phyloP scores from a whole-genome alignment of 345 rosid species.

The Eucalyptus marginata region DNA sequence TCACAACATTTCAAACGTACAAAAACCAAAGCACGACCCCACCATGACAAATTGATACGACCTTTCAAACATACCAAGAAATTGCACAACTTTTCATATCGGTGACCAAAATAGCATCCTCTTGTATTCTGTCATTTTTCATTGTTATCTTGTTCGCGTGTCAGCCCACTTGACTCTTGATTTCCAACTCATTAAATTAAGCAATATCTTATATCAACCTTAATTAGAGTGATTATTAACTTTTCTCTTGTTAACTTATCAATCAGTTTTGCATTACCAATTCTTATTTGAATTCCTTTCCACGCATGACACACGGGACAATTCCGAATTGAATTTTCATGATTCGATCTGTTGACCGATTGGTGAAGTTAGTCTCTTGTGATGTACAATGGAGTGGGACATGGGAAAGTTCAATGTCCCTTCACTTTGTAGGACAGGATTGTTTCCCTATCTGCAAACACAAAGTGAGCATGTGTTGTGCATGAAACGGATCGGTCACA shows the following conservation, averaged over 20 bases:
- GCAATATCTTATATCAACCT: neutral
- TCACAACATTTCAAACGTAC: neutral
- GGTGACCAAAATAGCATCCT: neutral
- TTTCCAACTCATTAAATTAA: neutral
- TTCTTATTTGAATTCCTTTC: neutral
- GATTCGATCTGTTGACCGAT: neutral
- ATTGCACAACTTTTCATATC: neutral
- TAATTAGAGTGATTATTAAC: neutral
- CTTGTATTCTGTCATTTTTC: neutral
- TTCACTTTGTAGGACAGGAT: neutral
- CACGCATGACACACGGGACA: neutral
- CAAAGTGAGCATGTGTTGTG: neutral
- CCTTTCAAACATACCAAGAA: neutral
- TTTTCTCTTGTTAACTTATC: neutral
- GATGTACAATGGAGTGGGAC: neutral
- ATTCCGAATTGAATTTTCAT: neutral
- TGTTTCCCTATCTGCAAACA: neutral
- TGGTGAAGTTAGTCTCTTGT: neutral
- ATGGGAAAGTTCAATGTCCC: neutral
- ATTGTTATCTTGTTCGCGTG: neutral
- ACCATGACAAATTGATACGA: neutral
- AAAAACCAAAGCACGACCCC: neutral
- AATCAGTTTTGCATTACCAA: neutral
- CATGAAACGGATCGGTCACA: neutral
- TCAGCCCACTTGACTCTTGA: neutral